phyloP scores from a whole-genome alignment of 345 rosid species.

The Populus davidiana region DNA sequence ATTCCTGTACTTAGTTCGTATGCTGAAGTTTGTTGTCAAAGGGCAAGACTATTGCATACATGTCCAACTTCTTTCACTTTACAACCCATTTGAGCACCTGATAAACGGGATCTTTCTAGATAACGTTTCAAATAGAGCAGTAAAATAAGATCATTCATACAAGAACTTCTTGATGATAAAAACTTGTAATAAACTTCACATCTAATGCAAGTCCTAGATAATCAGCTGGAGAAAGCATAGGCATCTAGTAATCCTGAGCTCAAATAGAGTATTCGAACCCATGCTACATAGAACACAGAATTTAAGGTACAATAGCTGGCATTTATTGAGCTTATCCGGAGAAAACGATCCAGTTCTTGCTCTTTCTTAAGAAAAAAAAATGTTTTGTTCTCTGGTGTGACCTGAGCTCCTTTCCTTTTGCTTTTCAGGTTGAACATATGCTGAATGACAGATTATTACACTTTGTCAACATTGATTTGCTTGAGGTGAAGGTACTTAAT shows the following conservation, averaged over 20 bases:
- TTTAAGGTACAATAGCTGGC: background rate
- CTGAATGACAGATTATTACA: constrained; percentile 90
- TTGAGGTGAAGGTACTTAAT: constrained; percentile 78
- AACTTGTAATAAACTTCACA: background rate
- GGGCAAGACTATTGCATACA: background rate
- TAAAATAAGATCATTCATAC: background rate
- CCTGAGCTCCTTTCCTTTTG: constrained; percentile 1
- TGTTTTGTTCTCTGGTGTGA: background rate
- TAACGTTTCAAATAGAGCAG: background rate
- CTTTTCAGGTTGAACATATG: constrained; percentile 84
- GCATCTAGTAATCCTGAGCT: background rate
- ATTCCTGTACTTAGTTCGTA: background rate
- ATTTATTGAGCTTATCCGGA: background rate
- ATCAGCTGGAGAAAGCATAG: constrained; percentile 1
- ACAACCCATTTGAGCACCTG: background rate
- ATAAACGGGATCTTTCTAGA: background rate
- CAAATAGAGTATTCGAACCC: background rate
- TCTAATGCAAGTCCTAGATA: background rate
- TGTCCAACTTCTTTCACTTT: background rate
- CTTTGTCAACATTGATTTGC: constrained; percentile 81
- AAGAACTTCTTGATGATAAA: background rate
- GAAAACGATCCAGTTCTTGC: background rate
- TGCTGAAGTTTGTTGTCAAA: background rate
- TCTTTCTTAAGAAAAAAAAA: background rate
- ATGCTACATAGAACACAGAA: background rate